Evolutionary conservation across 768 basidiomycete genomes (phyloP), one percentile per base, ranked within the genome.

Genomic region (Leccinum arenicola): DNA sequence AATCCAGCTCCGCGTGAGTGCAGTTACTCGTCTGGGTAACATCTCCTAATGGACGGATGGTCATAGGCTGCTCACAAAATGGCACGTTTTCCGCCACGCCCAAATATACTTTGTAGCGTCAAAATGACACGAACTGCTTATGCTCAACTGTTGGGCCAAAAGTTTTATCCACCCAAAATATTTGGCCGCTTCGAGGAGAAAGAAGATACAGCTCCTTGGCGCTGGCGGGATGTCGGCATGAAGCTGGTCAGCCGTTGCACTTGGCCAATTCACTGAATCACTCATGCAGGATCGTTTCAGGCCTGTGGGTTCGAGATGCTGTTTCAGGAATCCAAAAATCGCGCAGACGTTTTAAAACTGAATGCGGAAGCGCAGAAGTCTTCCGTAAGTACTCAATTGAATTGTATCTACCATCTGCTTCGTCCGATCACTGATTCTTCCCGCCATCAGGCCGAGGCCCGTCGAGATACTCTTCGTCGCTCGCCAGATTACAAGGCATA

Each of bases 241-340:
- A 98, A 98, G 78, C 86, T 98, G 54, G 94, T 91, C 60, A 52
- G 83, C 73, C 40, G 23, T 14, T 51, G 25, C 2, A 45, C 17
- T 50, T 36, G 50, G 3, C 14, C 5, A 45, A 33, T 55, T 25
- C 21, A 7, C 21, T 48, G 17, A 19, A 10, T 19, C 7, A 6
- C 47, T 54, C 50, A 65, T 52, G 14, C 40, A n/a, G 8, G 45
- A 10, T 23, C 52, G 9, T 52, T 49, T 8, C 67, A 95, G 89
- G 87, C 94, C 2, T 93, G 93, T 62, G 97, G 97, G 1, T 98
- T 98, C 61, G 97, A 99, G 76, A 99, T 98, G 82, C 81, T 97
- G 43, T 98, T 91, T 70, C 87, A 91, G 70, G 94, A 94, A 69
- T 88, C 84, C 59, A 88, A 89, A 72, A 77, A 81, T 50, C 83